phyloP scores from a whole-genome alignment of 2,329 filamentous ascomycete species.

The Pseudogymnoascus verrucosus region DNA sequence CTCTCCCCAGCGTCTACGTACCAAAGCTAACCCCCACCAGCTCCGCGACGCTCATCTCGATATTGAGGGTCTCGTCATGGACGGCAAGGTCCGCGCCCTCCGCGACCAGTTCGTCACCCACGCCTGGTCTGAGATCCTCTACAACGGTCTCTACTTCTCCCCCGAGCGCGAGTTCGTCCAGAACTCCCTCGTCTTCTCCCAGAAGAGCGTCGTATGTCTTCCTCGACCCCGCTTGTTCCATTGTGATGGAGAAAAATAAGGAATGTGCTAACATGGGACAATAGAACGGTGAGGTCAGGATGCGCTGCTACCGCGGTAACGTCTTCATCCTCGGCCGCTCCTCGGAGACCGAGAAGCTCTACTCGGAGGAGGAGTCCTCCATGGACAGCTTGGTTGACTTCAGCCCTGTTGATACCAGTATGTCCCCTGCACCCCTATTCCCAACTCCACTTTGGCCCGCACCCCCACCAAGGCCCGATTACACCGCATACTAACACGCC shows the following conservation, averaged over 20 bases:
- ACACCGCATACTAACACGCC: no score
- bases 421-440: no score
- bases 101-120: constrained; percentile 64
- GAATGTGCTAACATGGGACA: not conserved
- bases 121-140: constrained; percentile 49
- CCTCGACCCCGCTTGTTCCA: no score
- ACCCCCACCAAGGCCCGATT: no score
- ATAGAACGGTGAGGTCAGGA: constrained; percentile 49
- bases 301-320: constrained; percentile 59
- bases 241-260: no score
- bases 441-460: no score
- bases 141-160: constrained; percentile 60
- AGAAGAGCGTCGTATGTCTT: constrained; percentile 41
- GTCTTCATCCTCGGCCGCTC: constrained; percentile 51
- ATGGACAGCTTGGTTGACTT: constrained; percentile 69
- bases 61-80: constrained; percentile 58
- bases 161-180: constrained; percentile 66
- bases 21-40: constrained; percentile 10
- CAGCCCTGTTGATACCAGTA: constrained; percentile 51
- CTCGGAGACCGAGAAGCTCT: constrained; percentile 60
- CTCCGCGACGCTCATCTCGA: constrained; percentile 38
- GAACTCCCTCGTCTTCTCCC: constrained; percentile 50
- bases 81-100: constrained; percentile 59
- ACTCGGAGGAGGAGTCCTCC: constrained; percentile 54
- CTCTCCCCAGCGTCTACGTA: no score